Conservation (phyloP, 306 rosid genomes). For the Trifolium subterraneum region DNA sequence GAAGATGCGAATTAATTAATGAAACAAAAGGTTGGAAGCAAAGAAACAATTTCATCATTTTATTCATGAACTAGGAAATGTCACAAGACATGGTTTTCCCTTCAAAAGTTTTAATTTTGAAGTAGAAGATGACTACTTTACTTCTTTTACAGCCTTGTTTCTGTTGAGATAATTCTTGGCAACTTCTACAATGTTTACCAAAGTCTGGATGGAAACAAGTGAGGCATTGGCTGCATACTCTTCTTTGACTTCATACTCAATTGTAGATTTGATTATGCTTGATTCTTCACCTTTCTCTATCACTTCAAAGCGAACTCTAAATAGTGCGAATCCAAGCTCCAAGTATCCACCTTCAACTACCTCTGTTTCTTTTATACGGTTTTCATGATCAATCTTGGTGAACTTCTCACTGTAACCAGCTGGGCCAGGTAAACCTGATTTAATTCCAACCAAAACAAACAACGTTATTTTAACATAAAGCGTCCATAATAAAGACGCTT, state of each 20-base stretch:
- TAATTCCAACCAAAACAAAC: too few relatives aligned
- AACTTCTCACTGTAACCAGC: constrained; percentile 52
- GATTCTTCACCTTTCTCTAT: constrained; percentile 50
- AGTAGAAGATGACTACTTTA: not conserved
- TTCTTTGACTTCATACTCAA: constrained; percentile 63
- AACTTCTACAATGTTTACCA: constrained; percentile 26
- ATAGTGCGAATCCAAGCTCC: constrained; percentile 61
- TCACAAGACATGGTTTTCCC: not conserved
- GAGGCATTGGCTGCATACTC: constrained; percentile 60
- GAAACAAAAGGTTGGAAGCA: too few relatives aligned
- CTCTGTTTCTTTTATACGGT: constrained; percentile 58
- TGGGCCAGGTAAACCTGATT: constrained; percentile 41
- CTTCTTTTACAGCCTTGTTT: constrained; percentile 37
- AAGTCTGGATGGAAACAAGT: constrained; percentile 46
- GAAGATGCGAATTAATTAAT: too few relatives aligned
- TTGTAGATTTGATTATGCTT: constrained; percentile 51
- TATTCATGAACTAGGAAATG: too few relatives aligned
- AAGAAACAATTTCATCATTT: too few relatives aligned
- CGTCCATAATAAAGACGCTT: too few relatives aligned
- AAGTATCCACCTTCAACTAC: constrained; percentile 69
- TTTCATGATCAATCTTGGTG: constrained; percentile 60
- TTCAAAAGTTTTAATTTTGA: not conserved
- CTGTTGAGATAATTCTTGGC: constrained; percentile 43
- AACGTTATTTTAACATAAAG: too few relatives aligned
- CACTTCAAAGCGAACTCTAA: constrained; percentile 53